phyloP scores from a whole-genome alignment of 2,329 filamentous ascomycete species.

The Stachybotrys chlorohalonatus region DNA sequence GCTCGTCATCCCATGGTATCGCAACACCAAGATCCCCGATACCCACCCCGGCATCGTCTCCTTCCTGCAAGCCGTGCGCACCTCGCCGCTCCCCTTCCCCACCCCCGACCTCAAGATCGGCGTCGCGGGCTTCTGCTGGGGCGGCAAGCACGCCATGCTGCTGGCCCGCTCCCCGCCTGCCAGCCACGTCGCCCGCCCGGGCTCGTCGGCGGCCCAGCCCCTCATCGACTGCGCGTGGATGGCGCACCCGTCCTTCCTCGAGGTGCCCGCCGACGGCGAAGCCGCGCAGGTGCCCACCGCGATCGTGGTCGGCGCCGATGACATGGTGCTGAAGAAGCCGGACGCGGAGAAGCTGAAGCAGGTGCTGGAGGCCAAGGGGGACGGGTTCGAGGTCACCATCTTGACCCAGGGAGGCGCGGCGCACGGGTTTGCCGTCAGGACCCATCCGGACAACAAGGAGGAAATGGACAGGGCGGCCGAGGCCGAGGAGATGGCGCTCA shows the following conservation, averaged over 20 bases:
- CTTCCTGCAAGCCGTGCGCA: constrained; percentile 6
- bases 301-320: constrained; percentile 33
- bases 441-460: constrained; percentile 20
- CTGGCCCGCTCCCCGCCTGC: constrained; percentile 22
- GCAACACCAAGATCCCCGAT: constrained; percentile 1
- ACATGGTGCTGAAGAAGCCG: constrained; percentile 24
- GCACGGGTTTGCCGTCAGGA: constrained; percentile 31
- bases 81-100: constrained; percentile 1
- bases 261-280: constrained; percentile 35
- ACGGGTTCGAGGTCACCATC: constrained; percentile 2
- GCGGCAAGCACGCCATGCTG: constrained; percentile 41
- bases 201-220: constrained; percentile 12
- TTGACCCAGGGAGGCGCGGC: constrained; percentile 17
- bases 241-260: constrained; percentile 39
- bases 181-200: constrained; percentile 8
- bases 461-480: constrained; percentile 26
- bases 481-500: constrained; percentile 27
- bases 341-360: constrained; percentile 20
- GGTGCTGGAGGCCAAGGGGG: constrained; percentile 19
- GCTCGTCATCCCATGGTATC: constrained; percentile 1
- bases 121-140: constrained; percentile 53
- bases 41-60: constrained; percentile 3
- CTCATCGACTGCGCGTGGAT: constrained; percentile 41
- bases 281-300: constrained; percentile 31
- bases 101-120: constrained; percentile 26